Base-by-base conservation (phyloP, 768 basidiomycete genomes). In the Crucibulum laeve region DNA sequence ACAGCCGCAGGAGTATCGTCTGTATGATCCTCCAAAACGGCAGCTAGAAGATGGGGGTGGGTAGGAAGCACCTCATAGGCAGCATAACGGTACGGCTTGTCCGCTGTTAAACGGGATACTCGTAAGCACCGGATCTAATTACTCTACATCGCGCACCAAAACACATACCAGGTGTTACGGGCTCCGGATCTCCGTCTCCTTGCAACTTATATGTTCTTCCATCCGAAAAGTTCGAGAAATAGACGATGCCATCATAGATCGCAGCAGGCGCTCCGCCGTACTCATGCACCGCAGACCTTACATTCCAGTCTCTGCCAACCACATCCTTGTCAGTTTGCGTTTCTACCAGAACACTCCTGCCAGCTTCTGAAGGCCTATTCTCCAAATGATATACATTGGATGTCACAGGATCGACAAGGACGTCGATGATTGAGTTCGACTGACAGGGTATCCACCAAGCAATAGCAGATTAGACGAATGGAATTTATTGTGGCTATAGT, bases 21-120 rank as follows among this genome's bases (percentile, higher is more conserved):
- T 0, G 82, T 86, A 60, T 88, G 86, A 51, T 90, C 86, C 54
- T 91, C 87, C 19, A 82, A 65, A 33, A 89, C 59, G 1, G 82
- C 71, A 1, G 83, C 72, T 4, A 89, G 54, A 15, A 87, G 61
- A 46, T 78, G 64, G 2, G 71, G 60, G 4, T 74, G 62, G 1
- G 53, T 52, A 0, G 84, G 85, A 46, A 84, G 78, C 1, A 79
- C 65, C 5, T 70, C 64, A 48, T 88, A 76, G 52, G 81, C 71
- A 18, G 83, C 85, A 53, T 76, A 89, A 30, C 86, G 78, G 54
- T 74, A 66, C 0, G 71, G 70, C 10, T 65, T 56, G 53, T 72
- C 76, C 42, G 71, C 81, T 66, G 13, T 19, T 8, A 3, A 13
- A 21, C 28, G 28, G 7, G 28, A 30, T 30, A n/a, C 8, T 7